Evolutionary conservation across 192 early-diverging fungal species (phyloP).

Genomic region (Oehlia diaphana): DNA sequence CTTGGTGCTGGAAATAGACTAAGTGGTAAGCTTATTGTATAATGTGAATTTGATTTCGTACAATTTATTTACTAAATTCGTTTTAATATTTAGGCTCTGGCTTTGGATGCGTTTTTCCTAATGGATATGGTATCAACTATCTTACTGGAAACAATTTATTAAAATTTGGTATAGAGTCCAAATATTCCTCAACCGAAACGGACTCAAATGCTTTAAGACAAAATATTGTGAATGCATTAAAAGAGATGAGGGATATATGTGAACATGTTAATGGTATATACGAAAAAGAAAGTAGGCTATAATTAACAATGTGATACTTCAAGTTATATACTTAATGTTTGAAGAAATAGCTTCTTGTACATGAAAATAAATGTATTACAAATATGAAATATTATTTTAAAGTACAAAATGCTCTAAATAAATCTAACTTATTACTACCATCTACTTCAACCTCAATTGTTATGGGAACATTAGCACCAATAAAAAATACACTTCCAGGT

Average conservation of each 20-base stretch:
- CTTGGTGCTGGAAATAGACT: conserved; percentile 70
- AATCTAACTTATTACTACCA: not conserved
- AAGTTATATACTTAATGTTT: too few species aligned
- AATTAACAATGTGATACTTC: not conserved
- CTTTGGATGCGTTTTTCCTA: conserved; percentile 77
- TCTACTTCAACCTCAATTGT: not conserved
- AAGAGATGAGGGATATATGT: conserved; percentile 38
- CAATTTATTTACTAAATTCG: not conserved
- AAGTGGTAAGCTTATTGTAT: not conserved
- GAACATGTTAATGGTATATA: conserved; percentile 35
- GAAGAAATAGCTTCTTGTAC: too few species aligned
- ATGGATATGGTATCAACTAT: conserved; percentile 91
- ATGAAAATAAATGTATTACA: too few species aligned
- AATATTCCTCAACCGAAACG: conserved; percentile 41
- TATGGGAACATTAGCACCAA: conserved; percentile 5
- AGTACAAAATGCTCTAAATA: conserved; percentile 24
- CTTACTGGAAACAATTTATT: conserved; percentile 61
- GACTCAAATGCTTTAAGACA: conserved; percentile 24
- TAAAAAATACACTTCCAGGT: conserved; percentile 22
- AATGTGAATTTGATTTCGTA: not conserved
- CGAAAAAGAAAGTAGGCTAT: not conserved
- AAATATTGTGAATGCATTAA: conserved; percentile 23
- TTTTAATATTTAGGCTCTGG: conserved; percentile 62
- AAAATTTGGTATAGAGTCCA: conserved; percentile 83
- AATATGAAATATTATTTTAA: conserved; percentile 8